Conservation (phyloP, 2,329 filamentous ascomycete genomes). For the Talaromyces sp. region DNA sequence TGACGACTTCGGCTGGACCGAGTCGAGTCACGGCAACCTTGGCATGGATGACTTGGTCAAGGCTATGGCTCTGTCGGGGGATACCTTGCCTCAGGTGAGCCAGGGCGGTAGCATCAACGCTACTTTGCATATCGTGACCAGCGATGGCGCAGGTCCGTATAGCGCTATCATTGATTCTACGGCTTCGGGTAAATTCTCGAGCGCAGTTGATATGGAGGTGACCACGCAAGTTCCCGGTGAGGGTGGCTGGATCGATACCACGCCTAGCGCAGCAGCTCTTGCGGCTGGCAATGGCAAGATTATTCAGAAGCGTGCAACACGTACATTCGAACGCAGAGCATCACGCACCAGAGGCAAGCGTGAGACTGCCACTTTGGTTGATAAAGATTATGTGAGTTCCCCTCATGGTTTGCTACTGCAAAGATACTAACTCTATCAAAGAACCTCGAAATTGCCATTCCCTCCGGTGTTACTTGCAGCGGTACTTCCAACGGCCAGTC, state of each 20-base stretch:
- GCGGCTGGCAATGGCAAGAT: not conserved
- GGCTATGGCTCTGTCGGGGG: not conserved
- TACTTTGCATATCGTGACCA: constrained; percentile 5
- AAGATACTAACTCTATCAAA: not conserved
- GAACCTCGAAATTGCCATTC: not conserved
- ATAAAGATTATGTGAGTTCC: not conserved
- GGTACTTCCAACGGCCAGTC: not conserved
- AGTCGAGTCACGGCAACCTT: not conserved
- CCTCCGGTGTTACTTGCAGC: not conserved
- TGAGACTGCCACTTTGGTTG: not conserved
- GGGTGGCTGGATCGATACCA: not conserved
- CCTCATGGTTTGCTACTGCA: not conserved
- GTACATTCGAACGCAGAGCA: not conserved
- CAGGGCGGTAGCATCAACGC: constrained; percentile 6
- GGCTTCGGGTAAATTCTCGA: not conserved
- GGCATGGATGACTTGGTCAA: not conserved
- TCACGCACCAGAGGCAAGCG: not conserved
- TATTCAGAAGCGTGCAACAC: not conserved
- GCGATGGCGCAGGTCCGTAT: constrained; percentile 6
- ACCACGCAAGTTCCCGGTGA: not conserved
- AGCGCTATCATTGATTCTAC: constrained; percentile 1
- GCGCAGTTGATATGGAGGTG: not conserved
- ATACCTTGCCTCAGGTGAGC: not conserved
- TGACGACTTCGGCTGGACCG: constrained; percentile 5
- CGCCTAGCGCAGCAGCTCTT: not conserved